Evolutionary conservation across 2,329 filamentous ascomycete species (phyloP), one percentile per base, ranked within the genome.

Genomic region (Aspergillus latus): DNA sequence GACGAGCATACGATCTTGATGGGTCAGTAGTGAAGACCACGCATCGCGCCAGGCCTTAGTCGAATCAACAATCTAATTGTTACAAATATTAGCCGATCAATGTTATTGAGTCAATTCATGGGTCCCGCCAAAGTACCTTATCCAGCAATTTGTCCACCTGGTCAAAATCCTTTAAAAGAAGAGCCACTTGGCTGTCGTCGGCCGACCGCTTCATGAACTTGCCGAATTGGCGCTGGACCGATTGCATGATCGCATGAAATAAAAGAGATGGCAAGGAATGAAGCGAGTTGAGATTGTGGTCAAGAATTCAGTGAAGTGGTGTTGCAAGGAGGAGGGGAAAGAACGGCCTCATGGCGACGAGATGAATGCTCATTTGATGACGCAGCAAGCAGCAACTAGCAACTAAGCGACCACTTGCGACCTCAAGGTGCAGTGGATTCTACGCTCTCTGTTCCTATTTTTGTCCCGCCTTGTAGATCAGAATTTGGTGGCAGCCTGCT

Each of bases 161-260:
- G 64, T 91, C 88, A 69, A 92, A 94, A 67, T 94, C 90, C 64
- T 84, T 87, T 55, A 95, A 77, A 52, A 94, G 79, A 44, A 87
- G 82, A 9, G 87, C 86, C 45, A 93, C 86, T 68, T 90, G 88
- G 62, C 87, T 87, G 69, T 90, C 88, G 72, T 94, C 88, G 55
- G 87, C 88, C 26, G 86, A 85, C 59, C 86, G 83, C 67, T 84
- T 85, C 74, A 85, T 81, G 68, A 92, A 83, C 73, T 84, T 87
- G 59, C 88, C 89, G 64, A 92, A 87, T 67, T 87, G 85, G 61
- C 89, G 81, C 69, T 92, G 86, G 75, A 94, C 82, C 56, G 66
- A 65, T 64, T 73, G 68, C 74, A 76, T 76, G 21, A 39, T 34
- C 42, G 36, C 32, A 47, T 39, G 3, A 8, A 9, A 26, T 30